Base-by-base conservation (phyloP, 73 alveolate species). In the Paramecium octaurelia region DNA sequence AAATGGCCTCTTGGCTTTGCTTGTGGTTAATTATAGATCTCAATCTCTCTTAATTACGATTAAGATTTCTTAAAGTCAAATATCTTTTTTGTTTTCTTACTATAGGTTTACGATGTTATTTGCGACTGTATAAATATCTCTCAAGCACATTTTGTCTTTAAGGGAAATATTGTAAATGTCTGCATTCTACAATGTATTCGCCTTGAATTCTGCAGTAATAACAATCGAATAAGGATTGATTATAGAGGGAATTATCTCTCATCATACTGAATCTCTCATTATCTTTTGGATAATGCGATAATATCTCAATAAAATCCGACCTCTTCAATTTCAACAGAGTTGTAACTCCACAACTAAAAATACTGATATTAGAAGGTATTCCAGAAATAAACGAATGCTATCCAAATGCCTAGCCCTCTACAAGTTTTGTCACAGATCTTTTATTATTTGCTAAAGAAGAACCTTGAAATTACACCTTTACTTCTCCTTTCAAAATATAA, bases 321-420 rank as follows among this genome's bases (percentile, higher is more conserved):
- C 88, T 12, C 16, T 75, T 75, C 18, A 75, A 14, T 75, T 75
- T 75, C 40, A 75, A 2, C 2, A 75, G 8, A 4, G 42, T 75
- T 4, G 88, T 36, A 5, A 75, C 42, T 1, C 88, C 88, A 75
- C 60, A 75, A 75, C 88, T 75, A 21, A 11, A 75, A 12, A 40
- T 40, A 31, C 60, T 31, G 1, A 75, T 75, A 36, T 75, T 31
- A 1, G 88, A 44, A 36, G 60, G 58, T 34, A 40, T 20, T 21
- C 88, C 88, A 16, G 88, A 34, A 5, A 75, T 75, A 75, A 75
- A 75, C 1, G 64, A 34, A 75, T 31, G 40, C n/a, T 75, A 36
- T 14, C 88, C 88, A 35, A 75, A 75, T 2, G 88, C 29, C 23
- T 75, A 75, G n/a, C 88, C 88, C 38, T 75, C 88, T 6, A 16